A percentile compares a stretch with the other conserved stretches of the same genome.
Evolutionary conservation across 108 stramenopile genomes (phyloP).

Genomic region (Bacterosira constricta): DNA sequence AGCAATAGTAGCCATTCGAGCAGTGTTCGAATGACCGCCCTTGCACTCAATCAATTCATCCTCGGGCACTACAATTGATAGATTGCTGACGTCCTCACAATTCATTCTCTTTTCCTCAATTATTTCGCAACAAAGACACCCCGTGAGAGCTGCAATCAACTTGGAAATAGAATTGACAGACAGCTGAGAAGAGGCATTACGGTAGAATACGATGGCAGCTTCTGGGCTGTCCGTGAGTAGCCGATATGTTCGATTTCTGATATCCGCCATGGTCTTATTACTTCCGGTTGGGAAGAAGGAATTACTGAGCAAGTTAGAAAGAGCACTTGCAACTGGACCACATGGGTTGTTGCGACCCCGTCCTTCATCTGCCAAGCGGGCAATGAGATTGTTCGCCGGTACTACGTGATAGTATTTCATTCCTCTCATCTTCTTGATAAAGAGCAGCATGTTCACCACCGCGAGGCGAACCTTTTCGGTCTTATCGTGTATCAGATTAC

Average conservation of each 20-base stretch:
- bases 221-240: conserved; percentile 72
- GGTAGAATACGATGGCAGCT: conserved; percentile 88
- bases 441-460: conserved; percentile 80
- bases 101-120: conserved; percentile 45
- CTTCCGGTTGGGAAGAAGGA: conserved; percentile 90
- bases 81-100: conserved; percentile 16
- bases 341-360: conserved; percentile 44
- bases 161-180: conserved; percentile 78
- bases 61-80: conserved; percentile 32
- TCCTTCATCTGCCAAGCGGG: conserved; percentile 77
- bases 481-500: conserved; percentile 92
- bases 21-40: conserved; percentile 12
- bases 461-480: conserved; percentile 85
- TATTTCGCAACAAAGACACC: conserved; percentile 59
- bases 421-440: conserved; percentile 74
- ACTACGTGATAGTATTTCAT: conserved; percentile 96
- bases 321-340: conserved; percentile 64
- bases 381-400: conserved; percentile 81
- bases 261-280: conserved; percentile 65
- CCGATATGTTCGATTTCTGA: conserved; percentile 77
- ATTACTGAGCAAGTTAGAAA: conserved; percentile 83
- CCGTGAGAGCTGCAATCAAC: conserved; percentile 80
- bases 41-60: conserved; percentile 23
- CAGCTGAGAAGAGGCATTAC: conserved; percentile 69
- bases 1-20: conserved; percentile 67